Base-by-base conservation (phyloP, 768 basidiomycete species). In the Termitomyces sp. region DNA sequence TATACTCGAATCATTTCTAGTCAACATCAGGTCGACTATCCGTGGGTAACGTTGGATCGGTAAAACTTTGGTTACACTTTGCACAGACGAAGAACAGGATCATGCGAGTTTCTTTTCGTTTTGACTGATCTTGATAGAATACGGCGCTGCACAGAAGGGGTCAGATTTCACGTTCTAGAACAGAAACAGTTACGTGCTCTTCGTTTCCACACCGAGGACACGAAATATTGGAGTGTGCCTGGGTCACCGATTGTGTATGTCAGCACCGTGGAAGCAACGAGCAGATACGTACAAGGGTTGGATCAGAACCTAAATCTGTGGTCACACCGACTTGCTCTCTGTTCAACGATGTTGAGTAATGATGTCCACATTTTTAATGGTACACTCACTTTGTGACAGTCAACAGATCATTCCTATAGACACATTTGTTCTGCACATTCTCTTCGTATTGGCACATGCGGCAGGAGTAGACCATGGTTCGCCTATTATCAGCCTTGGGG, bases 301-400 rank as follows among this genome's bases (percentile, higher is more conserved):
- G 89, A 68, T 98, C 96, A 39, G 86, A 76, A 32, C 89, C 90
- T 13, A 98, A 73, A 71, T 95, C 94, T 18, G 84, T 85, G 2
- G 92, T 96, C 32, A 96, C 88, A 41, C 96, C 96, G 16, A 92
- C 84, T 73, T 96, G 91, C 72, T 98, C 95, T 73, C 95, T 98
- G 18, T 29, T n/a, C 46, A 44, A 42, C 34, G 37, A 13, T 14
- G 27, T 34, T 60, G 46, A 58, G 59, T 27, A 29, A 53, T 26
- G 41, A 39, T n/a, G 37, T 26, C 52, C 44, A 46, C 31, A 6
- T 71, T 77, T 63, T 66, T 26, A 34, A 31, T 29, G 37, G 14
- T 16, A 16, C 59, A 69, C 76, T 48, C 61, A 96, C 96, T 92
- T 94, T 57, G 95, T 94, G 36, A 94, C 88, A 0, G 91, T 96